A percentile compares a stretch with the other conserved stretches of the same genome.
phyloP scores from a whole-genome alignment of 495 filamentous ascomycete species.

The Talaromyces thailandensis region DNA sequence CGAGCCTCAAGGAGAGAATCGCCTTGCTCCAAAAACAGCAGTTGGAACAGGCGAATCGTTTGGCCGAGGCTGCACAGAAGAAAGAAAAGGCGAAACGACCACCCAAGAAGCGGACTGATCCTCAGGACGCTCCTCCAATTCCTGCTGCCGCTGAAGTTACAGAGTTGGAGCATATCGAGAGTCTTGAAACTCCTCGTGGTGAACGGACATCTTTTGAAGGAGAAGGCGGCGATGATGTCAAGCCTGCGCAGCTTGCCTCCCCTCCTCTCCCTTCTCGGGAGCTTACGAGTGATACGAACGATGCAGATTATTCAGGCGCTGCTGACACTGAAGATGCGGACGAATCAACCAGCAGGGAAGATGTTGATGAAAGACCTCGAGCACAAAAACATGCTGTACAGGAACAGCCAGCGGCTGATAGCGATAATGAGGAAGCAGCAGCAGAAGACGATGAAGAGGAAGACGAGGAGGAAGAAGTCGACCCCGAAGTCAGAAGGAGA shows the following conservation, averaged over 20 bases:
- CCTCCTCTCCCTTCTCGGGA: conserved; percentile 42
- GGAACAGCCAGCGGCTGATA: conserved; percentile 17
- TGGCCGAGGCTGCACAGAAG: conserved; percentile 69
- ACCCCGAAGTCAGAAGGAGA: conserved; percentile 78
- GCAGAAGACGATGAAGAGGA: conserved; percentile 57
- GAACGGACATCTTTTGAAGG: conserved; percentile 43
- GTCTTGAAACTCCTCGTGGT: conserved; percentile 44
- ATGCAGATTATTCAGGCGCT: conserved; percentile 82
- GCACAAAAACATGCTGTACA: conserved; percentile 6
- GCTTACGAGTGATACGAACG: conserved; percentile 68
- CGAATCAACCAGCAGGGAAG: conserved; percentile 67
- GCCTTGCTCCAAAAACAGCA: conserved; percentile 92
- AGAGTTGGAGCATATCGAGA: conserved; percentile 35
- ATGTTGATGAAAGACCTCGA: conserved; percentile 49
- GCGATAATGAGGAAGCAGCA: conserved; percentile 31
- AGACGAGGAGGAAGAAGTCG: conserved; percentile 85
- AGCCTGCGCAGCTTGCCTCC: conserved; percentile 26
- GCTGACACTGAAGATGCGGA: conserved; percentile 80
- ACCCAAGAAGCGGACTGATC: conserved; percentile 69
- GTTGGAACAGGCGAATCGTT: conserved; percentile 70
- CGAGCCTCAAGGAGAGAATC: conserved; percentile 88
- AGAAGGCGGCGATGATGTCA: conserved; percentile 16
- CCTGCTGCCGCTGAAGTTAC: conserved; percentile 20
- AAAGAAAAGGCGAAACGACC: conserved; percentile 84
- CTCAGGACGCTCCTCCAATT: conserved; percentile 26